Percentiles rank a stretch among this genome's conserved stretches.
These are phyloP conservation scores for Wickerhamiella infanticola DNA, from an alignment of 1,139 yeast species.

Conservation along the genomic window DNA sequence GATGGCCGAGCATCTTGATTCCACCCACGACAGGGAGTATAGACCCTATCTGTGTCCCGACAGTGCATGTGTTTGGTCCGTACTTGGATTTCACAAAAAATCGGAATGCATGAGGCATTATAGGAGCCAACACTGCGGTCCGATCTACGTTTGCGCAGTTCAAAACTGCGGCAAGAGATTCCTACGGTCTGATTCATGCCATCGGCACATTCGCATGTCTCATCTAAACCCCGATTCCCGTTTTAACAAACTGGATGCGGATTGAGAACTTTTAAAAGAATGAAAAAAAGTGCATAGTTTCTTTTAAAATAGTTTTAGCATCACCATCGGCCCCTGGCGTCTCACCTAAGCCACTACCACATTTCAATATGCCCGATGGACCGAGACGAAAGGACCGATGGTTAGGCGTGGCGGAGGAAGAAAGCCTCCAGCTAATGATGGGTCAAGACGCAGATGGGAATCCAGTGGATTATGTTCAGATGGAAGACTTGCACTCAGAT, in stretches of 20 bases:
- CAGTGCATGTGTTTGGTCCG: constrained; percentile 1
- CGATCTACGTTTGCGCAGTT: background rate
- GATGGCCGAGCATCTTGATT: constrained; percentile 1
- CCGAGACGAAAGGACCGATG: background rate
- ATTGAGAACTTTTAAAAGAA: no score
- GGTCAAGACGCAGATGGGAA: constrained; percentile 9
- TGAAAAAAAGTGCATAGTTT: no score
- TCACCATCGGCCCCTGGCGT: no score
- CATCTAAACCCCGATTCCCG: constrained; percentile 1
- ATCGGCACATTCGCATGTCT: background rate
- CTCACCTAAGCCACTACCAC: no score
- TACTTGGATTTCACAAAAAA: background rate
- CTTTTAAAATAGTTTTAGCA: no score
- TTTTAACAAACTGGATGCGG: background rate
- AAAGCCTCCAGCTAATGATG: constrained; percentile 11
- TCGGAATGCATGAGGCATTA: background rate
- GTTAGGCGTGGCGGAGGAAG: constrained; percentile 10
- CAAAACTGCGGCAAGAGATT: background rate
- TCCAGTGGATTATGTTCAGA: constrained; percentile 7
- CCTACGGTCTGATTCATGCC: background rate
- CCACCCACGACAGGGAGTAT: background rate
- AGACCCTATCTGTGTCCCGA: background rate
- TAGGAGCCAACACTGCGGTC: background rate
- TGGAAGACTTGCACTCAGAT: constrained; percentile 11
- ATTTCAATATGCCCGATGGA: background rate